A percentile compares a stretch with the other conserved stretches of the same genome.
Conservation (phyloP, 257 asterid genomes). For the Solanum chmielewskii region DNA sequence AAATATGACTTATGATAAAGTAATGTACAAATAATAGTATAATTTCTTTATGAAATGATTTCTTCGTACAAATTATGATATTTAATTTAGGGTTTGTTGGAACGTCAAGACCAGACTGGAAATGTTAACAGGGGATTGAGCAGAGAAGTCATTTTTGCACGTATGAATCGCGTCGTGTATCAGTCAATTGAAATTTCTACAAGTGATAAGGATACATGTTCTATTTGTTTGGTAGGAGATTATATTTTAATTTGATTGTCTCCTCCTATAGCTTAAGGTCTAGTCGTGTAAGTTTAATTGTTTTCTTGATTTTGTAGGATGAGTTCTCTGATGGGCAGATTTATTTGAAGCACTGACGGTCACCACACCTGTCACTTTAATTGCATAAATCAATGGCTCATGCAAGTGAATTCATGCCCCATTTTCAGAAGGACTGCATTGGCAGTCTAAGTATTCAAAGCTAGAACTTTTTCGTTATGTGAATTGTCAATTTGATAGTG, state of each 20-base stretch:
- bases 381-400: background rate
- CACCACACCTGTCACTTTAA: background rate
- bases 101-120: no score
- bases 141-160: no score
- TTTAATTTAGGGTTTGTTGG: no score
- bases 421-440: background rate
- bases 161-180: background rate
- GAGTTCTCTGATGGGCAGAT: background rate
- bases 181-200: background rate
- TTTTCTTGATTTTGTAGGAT: background rate
- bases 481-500: background rate
- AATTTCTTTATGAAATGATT: no score
- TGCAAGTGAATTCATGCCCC: background rate
- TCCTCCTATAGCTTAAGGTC: background rate
- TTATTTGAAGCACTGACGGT: background rate
- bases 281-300: background rate
- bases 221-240: background rate
- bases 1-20: background rate
- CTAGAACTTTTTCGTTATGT: background rate
- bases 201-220: background rate
- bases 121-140: no score
- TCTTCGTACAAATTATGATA: no score
- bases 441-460: background rate
- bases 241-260: background rate
- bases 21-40: background rate